Evolutionary conservation across 768 basidiomycete species (phyloP).

Genomic region (Tubosaeta sp.): DNA sequence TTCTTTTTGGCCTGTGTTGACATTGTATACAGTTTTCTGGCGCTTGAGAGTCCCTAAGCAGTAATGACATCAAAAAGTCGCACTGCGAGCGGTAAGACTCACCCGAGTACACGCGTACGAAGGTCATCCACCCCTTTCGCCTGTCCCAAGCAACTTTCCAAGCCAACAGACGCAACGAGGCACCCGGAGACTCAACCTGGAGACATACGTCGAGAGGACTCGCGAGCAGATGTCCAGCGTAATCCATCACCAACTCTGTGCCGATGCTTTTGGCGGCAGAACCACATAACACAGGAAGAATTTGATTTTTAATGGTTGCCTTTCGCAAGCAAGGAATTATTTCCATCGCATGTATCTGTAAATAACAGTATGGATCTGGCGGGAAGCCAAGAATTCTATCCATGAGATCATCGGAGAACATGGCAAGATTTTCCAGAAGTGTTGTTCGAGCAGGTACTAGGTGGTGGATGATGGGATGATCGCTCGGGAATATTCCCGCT

Average conservation of each 20-base stretch:
- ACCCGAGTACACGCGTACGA: conserved; percentile 88
- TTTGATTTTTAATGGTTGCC: conserved; percentile 58
- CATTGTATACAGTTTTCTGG: conserved; percentile 59
- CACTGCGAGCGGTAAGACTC: conserved; percentile 13
- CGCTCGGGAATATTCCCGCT: conserved; percentile 43
- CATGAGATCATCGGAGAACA: conserved; percentile 81
- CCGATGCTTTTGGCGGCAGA: conserved; percentile 80
- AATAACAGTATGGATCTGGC: conserved; percentile 58
- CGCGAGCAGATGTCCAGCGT: conserved; percentile 73
- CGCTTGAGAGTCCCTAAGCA: conserved; percentile 57
- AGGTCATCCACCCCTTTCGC: conserved; percentile 87
- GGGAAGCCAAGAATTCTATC: conserved; percentile 58
- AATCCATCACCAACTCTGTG: conserved; percentile 77
- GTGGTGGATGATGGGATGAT: conserved; percentile 68
- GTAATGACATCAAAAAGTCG: conserved; percentile 1
- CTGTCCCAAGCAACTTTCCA: conserved; percentile 92
- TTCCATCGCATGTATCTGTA: conserved; percentile 47
- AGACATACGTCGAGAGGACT: conserved; percentile 66
- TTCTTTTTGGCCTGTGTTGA: conserved; percentile 65
- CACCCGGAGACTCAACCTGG: conserved; percentile 39
- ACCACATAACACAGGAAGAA: conserved; percentile 80
- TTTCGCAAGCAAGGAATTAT: conserved; percentile 65
- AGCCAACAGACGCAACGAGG: conserved; percentile 61
- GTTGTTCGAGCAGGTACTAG: conserved; percentile 62
- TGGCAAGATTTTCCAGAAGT: conserved; percentile 73